phyloP scores from a whole-genome alignment of 2,329 filamentous ascomycete genomes.

The Cryphonectria nitschkei region DNA sequence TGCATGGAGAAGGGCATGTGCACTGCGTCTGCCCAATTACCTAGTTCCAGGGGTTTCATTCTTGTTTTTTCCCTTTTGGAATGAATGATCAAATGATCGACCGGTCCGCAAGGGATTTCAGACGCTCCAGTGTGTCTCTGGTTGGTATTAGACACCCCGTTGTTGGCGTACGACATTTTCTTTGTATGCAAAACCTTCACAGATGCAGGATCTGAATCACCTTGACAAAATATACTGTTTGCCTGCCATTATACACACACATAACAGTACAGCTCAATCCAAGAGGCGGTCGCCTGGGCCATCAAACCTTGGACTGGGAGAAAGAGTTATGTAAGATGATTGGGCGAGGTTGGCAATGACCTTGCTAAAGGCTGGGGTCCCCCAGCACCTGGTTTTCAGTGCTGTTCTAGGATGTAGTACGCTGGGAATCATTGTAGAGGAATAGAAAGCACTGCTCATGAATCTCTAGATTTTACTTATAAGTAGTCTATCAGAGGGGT shows the following conservation, averaged over 20 bases:
- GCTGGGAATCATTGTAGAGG: too few species aligned
- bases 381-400: not conserved
- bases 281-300: not conserved
- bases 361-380: conserved; percentile 3
- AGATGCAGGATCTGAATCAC: not conserved
- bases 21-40: not conserved
- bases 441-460: not conserved
- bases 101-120: not conserved
- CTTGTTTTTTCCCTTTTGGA: not conserved
- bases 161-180: too few species aligned
- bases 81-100: not conserved
- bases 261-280: not conserved
- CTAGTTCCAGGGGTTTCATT: not conserved
- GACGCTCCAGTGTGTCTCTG: not conserved
- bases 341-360: conserved; percentile 3
- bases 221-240: not conserved
- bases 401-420: not conserved
- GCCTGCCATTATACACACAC: not conserved
- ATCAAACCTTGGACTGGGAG: not conserved
- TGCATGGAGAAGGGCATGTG: not conserved
- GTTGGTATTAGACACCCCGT: not conserved
- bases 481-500: not conserved
- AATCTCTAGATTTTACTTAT: not conserved
- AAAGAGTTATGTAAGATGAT: conserved; percentile 28
- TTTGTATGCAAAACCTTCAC: not conserved